Evolutionary conservation across 352 stramenopile species (phyloP), one percentile per base, ranked within the genome.

Genomic region (Blastocystis sp.): DNA sequence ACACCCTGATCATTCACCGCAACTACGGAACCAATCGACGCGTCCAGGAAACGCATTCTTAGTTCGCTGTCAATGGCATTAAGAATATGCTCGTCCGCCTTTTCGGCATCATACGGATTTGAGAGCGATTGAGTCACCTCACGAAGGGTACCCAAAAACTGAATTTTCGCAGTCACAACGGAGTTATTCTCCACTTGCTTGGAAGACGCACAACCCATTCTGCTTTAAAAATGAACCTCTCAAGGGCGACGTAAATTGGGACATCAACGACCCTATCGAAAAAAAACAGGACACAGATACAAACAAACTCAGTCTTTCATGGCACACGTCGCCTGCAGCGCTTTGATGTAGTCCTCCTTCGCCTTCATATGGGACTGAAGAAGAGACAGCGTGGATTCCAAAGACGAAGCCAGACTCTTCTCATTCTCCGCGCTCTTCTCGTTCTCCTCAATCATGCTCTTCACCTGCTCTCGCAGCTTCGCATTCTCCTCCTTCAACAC

Each of bases 11-110:
- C 45, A 24, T 19, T 21, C 34, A 54, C 14, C 21, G 24, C 11
- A 0, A 1, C 21, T 34, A 62, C 28, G 9, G 65, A 28, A 43
- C 14, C 28, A 45, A 84, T 84, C 45, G 24, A 52, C 19, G 34
- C 66, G 66, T 84, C 60, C 34, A 84, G 38, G 48, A 68, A 84
- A 4, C 21, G 14, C 21, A n/a, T 21, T 11, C 28, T 61, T 59
- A 84, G 74, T 24, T 84, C 14, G 24, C 48, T 59, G 34, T 84
- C 74, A 21, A 84, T 42, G 34, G 69, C 42, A 68, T 63, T 28
- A n/a, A 84, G 14, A 60, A 84, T 60, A 4, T 57, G 68, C 68
- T 21, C 19, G 14, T 68, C 19, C n/a, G 43, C 21, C 21, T 84
- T 54, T 28, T 84, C 57, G 14, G 60, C 40, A 59, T 84, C 57